A percentile compares a stretch with the other conserved stretches of the same genome.
phyloP scores from a whole-genome alignment of 352 stramenopile species.

The Globisporangium barbulae region DNA sequence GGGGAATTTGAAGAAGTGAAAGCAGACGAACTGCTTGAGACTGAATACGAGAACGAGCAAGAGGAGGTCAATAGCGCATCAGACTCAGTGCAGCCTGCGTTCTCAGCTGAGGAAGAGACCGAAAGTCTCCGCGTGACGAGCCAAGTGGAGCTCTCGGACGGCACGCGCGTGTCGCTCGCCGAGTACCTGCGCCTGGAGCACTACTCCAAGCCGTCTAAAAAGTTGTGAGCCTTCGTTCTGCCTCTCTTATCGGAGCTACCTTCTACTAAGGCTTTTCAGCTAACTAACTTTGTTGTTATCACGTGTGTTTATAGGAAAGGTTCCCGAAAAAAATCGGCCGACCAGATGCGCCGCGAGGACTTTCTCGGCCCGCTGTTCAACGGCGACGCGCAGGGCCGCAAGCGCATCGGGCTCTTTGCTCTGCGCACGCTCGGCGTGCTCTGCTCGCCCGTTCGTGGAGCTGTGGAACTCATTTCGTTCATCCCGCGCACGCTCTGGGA shows the following conservation, averaged over 20 bases:
- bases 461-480: slow-evolving; percentile 53
- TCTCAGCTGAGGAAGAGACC: slow-evolving; percentile 25
- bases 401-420: slow-evolving; percentile 52
- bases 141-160: slow-evolving; percentile 58
- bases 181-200: slow-evolving; percentile 64
- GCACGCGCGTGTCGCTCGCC: slow-evolving; percentile 47
- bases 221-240: slow-evolving; percentile 28
- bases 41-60: slow-evolving; percentile 20
- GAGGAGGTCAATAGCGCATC: slow-evolving; percentile 10
- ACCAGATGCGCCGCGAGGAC: slow-evolving; percentile 56
- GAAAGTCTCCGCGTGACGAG: slow-evolving; percentile 34
- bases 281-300: not conserved
- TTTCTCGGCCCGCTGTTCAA: slow-evolving; percentile 72
- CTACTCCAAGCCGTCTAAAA: slow-evolving; percentile 30
- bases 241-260: not conserved
- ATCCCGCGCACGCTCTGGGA: slow-evolving; percentile 42
- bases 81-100: not conserved
- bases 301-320: slow-evolving; percentile 24
- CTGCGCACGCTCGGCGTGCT: slow-evolving; percentile 57
- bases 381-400: slow-evolving; percentile 40
- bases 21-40: slow-evolving; percentile 20
- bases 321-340: slow-evolving; percentile 27
- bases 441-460: slow-evolving; percentile 42
- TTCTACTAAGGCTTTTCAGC: not conserved
- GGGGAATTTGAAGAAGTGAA: slow-evolving; percentile 33